Conservation (phyloP, 1,139 yeast genomes). For the Blastobotrys arbuscula region DNA sequence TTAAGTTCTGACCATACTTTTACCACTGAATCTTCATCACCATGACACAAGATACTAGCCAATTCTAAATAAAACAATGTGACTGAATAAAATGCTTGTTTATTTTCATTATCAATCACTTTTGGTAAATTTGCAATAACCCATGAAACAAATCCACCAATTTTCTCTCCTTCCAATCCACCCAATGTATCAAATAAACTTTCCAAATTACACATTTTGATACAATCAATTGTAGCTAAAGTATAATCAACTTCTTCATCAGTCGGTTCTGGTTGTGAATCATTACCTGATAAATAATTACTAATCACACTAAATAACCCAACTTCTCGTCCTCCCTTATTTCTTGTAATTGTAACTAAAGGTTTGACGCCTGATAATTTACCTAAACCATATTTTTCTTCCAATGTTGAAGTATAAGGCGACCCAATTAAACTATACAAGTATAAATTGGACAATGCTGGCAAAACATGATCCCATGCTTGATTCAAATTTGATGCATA, state of each 20-base stretch:
- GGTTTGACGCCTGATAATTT: constrained; percentile 61
- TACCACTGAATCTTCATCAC: constrained; percentile 12
- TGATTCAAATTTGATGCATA: constrained; percentile 40
- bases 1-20: constrained; percentile 18
- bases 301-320: constrained; percentile 86
- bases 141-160: constrained; percentile 17
- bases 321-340: constrained; percentile 56
- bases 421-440: constrained; percentile 62
- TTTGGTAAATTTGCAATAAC: constrained; percentile 28
- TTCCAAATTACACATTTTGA: constrained; percentile 58
- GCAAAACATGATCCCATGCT: constrained; percentile 59
- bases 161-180: constrained; percentile 10
- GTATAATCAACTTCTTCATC: constrained; percentile 89
- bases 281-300: constrained; percentile 83
- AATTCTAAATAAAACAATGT: constrained; percentile 25
- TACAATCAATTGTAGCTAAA: constrained; percentile 73
- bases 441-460: constrained; percentile 58
- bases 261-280: constrained; percentile 86
- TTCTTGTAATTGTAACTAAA: constrained; percentile 55
- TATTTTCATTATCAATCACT: constrained; percentile 20
- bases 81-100: constrained; percentile 23
- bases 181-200: constrained; percentile 40
- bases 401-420: not conserved
- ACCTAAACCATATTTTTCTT: constrained; percentile 12
- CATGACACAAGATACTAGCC: constrained; percentile 14